Conservation (phyloP, 2,329 filamentous ascomycete species). For the Didymosphaeria variabile region DNA sequence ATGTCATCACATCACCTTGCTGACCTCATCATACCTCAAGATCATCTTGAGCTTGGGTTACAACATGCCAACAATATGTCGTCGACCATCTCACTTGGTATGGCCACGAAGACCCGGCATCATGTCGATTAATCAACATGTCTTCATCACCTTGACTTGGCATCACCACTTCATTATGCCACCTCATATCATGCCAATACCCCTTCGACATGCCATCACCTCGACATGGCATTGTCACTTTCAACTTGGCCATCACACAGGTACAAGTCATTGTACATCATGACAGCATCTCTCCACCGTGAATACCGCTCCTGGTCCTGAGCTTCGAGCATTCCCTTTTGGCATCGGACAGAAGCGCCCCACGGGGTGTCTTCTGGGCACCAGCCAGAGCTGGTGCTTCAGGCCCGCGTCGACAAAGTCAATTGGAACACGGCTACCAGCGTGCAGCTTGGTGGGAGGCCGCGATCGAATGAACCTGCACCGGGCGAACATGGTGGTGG, state of each 20-base stretch:
- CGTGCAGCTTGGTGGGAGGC: constrained; percentile 11
- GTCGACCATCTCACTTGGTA: background rate
- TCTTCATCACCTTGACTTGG: background rate
- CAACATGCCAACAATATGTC: background rate
- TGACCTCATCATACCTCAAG: background rate
- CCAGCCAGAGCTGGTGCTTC: constrained; percentile 14
- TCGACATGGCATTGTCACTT: background rate
- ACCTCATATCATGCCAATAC: background rate
- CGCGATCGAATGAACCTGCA: constrained; percentile 15
- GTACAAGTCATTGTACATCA: background rate
- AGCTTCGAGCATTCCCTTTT: constrained; percentile 12
- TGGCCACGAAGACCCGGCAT: background rate
- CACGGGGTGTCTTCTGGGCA: constrained; percentile 13
- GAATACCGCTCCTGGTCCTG: constrained; percentile 8
- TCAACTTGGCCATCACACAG: background rate
- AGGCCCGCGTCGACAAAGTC: constrained; percentile 13
- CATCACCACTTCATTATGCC: background rate
- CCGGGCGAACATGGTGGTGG: constrained; percentile 9
- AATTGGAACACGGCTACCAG: constrained; percentile 11
- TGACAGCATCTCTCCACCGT: background rate
- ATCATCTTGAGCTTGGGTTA: background rate
- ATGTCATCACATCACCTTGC: background rate
- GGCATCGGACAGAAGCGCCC: constrained; percentile 16
- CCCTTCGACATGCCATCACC: background rate
- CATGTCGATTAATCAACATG: background rate